Evolutionary conservation across 1,139 yeast species (phyloP), one percentile per base, ranked within the genome.

Genomic region (Nakaseomyces delphensis): DNA sequence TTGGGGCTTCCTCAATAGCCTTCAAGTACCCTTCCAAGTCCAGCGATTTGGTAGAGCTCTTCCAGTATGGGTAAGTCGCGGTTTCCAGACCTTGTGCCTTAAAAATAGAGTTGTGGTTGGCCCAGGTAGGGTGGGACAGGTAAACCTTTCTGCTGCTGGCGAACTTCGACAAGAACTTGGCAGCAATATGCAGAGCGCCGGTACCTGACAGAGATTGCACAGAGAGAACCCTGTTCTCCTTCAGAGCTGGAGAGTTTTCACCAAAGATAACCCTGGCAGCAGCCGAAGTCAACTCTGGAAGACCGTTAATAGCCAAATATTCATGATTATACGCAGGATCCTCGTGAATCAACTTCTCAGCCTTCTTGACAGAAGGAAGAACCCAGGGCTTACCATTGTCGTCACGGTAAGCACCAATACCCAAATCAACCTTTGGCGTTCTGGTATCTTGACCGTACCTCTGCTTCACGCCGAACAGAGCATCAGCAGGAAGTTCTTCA

Each of bases 381-480:
- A 91, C 87, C 86, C 91, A 89, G 41, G 97, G 96, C 66, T 86
- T 83, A 44, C 96, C 97, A 52, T 68, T 66, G 64, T 86, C 83
- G 64, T 89, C 96, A 66, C 97, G 78, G 72, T 91, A 91, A 39
- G 97, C 97, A 51, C 97, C 97, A 48, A 89, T 91, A 44, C 96
- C 96, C 51, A 86, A 71, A 65, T 87, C 95, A 38, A 82, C 87
- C 60, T 81, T 82, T 47, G 68, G 66, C 1, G 70, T 23, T 45
- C 87, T 69, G 8, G 76, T 56, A 57, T 89, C 96, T 36, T 75
- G 74, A 45, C 68, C 67, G 66, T 68, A 83, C 56, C 89, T 70
- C 38, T 86, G 89, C 63, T 83, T 84, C 51, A 91, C 75, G 29
- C 85, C 95, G 58, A 91, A 91, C 46, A 83, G 70, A 10, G 89